Percentiles rank a stretch among this genome's conserved stretches.
phyloP scores from a whole-genome alignment of 768 basidiomycete species.

The Crepidotus variabilis region DNA sequence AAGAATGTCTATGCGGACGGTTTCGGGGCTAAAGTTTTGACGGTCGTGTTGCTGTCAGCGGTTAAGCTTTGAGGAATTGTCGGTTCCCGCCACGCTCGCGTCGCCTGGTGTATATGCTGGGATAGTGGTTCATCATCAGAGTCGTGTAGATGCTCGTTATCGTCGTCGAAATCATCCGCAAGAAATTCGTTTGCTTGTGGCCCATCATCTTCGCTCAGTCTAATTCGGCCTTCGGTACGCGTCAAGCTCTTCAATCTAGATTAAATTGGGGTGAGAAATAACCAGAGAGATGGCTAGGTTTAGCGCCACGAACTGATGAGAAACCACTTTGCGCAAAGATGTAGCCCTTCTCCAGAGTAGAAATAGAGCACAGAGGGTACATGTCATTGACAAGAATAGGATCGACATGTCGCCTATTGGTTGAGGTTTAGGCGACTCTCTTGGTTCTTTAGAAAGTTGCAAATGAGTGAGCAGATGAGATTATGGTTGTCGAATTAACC shows the following conservation, averaged over 20 bases:
- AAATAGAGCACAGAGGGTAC: slow-evolving; percentile 53
- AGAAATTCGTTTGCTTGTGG: slow-evolving; percentile 68
- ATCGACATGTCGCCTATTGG: slow-evolving; percentile 56
- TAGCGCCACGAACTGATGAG: slow-evolving; percentile 48
- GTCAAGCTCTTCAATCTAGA: slow-evolving; percentile 56
- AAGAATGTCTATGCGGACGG: neutral
- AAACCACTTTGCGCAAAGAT: slow-evolving; percentile 51
- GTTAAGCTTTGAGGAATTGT: neutral
- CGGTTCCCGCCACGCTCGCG: slow-evolving; percentile 25
- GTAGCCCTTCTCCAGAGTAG: slow-evolving; percentile 62
- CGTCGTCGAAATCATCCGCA: slow-evolving; percentile 56
- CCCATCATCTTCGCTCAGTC: slow-evolving; percentile 68
- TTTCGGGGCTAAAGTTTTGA: neutral
- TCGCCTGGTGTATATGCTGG: slow-evolving; percentile 22
- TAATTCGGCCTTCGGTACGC: slow-evolving; percentile 51
- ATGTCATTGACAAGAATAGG: slow-evolving; percentile 55
- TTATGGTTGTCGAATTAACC: neutral
- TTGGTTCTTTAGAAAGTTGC: slow-evolving; percentile 44
- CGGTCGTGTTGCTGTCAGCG: neutral
- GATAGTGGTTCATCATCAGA: slow-evolving; percentile 24
- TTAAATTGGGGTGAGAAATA: neutral
- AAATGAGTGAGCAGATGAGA: neutral
- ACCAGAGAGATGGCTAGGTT: neutral
- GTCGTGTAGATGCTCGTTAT: slow-evolving; percentile 26
- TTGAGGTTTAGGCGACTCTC: slow-evolving; percentile 54